phyloP scores from a whole-genome alignment of 768 basidiomycete species.

The Imleria badia region DNA sequence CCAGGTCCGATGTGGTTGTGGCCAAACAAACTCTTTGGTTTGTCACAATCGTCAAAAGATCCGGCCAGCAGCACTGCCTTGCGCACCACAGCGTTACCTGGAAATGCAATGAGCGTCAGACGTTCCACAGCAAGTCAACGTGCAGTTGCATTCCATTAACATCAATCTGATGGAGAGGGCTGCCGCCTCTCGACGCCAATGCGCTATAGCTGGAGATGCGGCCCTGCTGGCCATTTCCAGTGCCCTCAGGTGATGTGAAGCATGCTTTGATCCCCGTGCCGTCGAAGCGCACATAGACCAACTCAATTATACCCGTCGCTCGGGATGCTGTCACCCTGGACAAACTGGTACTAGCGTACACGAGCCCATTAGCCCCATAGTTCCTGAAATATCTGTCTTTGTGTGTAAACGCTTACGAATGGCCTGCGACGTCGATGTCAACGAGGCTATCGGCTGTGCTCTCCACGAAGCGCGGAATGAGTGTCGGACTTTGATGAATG shows the following conservation, averaged over 20 bases:
- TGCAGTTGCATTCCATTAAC: not conserved
- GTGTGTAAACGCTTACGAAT: constrained; percentile 15
- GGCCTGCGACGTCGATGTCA: constrained; percentile 6
- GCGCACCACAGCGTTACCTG: not conserved
- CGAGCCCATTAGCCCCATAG: constrained; percentile 5
- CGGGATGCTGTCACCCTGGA: constrained; percentile 31
- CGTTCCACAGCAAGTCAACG: constrained; percentile 1
- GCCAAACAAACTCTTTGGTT: not conserved
- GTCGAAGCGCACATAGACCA: constrained; percentile 20
- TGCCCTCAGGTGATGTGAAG: constrained; percentile 17
- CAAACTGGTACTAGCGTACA: constrained; percentile 21
- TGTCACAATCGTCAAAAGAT: constrained; percentile 7
- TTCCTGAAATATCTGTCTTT: constrained; percentile 26
- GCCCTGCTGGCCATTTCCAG: constrained; percentile 16
- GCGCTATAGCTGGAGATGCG: constrained; percentile 9
- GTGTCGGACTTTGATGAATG: constrained; percentile 19
- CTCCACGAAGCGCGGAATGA: constrained; percentile 5
- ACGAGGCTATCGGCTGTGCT: constrained; percentile 30
- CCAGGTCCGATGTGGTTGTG: constrained; percentile 1
- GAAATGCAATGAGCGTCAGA: constrained; percentile 4
- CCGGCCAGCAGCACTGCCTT: constrained; percentile 16
- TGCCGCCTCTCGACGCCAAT: constrained; percentile 12
- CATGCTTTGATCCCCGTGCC: constrained; percentile 27
- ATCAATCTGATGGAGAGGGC: constrained; percentile 5
- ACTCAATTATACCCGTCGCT: constrained; percentile 7